A percentile compares a stretch with the other conserved stretches of the same genome.
Conservation (phyloP, 2,329 filamentous ascomycete genomes). For the Epichloe gansuensis region DNA sequence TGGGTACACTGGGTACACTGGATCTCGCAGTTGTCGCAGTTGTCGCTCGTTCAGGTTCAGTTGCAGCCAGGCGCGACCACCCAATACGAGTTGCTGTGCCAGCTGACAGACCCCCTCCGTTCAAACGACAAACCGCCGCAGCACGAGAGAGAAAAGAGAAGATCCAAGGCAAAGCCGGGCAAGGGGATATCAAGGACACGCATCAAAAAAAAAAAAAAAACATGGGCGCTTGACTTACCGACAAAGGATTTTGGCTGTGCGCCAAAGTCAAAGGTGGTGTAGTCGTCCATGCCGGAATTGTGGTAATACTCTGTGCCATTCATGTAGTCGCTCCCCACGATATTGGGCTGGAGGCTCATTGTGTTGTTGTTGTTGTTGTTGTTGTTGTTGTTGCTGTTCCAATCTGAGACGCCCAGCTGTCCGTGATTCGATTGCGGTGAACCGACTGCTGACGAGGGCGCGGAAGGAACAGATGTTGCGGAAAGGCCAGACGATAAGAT, state of each 20-base stretch:
- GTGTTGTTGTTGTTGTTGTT: conserved; percentile 21
- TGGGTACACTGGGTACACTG: too few relatives aligned
- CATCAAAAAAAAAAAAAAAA: not conserved
- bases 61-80: too few relatives aligned
- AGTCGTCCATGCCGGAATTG: conserved; percentile 36
- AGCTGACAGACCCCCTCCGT: not conserved
- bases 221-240: conserved; percentile 33
- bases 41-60: too few relatives aligned
- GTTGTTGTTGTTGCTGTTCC: conserved; percentile 30
- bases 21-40: not conserved
- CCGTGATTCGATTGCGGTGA: conserved; percentile 53
- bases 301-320: conserved; percentile 43
- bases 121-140: too few relatives aligned
- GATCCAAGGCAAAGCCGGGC: not conserved
- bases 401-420: conserved; percentile 47
- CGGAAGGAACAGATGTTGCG: conserved; percentile 49
- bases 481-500: conserved; percentile 46
- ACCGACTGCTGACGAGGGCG: conserved; percentile 53
- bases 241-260: conserved; percentile 39
- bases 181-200: not conserved
- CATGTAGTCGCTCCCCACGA: conserved; percentile 46
- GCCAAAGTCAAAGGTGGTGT: conserved; percentile 33
- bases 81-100: too few relatives aligned
- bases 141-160: not conserved
- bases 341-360: conserved; percentile 49